These are phyloP conservation scores for Trichoderma erinaceum DNA, from an alignment of 495 filamentous ascomycete species.

Conservation along the genomic window DNA sequence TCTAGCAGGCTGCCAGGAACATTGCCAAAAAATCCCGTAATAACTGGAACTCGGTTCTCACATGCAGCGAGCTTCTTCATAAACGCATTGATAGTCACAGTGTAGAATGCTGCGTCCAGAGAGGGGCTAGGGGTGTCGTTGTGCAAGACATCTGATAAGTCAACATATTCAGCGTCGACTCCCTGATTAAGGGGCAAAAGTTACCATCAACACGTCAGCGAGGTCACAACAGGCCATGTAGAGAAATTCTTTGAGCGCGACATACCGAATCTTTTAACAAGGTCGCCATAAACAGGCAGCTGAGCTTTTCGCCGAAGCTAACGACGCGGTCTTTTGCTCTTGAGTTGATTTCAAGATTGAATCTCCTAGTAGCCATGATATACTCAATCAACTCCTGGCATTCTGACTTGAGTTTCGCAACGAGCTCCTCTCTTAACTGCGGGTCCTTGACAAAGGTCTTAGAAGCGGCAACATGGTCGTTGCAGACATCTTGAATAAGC, in stretches of 20 bases:
- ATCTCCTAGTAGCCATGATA: conserved; percentile 48
- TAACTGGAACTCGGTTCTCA: conserved; percentile 63
- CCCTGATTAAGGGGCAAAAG: conserved; percentile 35
- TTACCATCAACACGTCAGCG: conserved; percentile 3
- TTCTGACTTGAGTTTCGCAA: conserved; percentile 62
- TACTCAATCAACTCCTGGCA: conserved; percentile 57
- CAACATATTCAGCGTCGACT: conserved; percentile 78
- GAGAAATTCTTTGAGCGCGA: background rate
- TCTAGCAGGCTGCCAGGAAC: conserved; percentile 74
- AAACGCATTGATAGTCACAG: conserved; percentile 56
- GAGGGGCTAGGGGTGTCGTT: conserved; percentile 51
- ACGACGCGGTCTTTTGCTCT: conserved; percentile 84
- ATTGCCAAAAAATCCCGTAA: conserved; percentile 86
- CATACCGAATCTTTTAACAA: conserved; percentile 61
- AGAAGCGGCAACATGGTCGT: conserved; percentile 66
- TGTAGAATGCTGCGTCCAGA: conserved; percentile 54
- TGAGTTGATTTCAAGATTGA: conserved; percentile 65
- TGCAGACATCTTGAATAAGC: conserved; percentile 66
- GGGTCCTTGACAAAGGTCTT: conserved; percentile 53
- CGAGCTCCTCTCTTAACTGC: conserved; percentile 51
- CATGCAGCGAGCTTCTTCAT: conserved; percentile 62
- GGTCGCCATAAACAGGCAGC: conserved; percentile 79
- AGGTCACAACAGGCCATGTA: background rate
- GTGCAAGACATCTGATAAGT: conserved; percentile 70
- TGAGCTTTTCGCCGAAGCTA: conserved; percentile 88